Evolutionary conservation across 768 basidiomycete species (phyloP).

Genomic region (Pisolithus marmoratus): DNA sequence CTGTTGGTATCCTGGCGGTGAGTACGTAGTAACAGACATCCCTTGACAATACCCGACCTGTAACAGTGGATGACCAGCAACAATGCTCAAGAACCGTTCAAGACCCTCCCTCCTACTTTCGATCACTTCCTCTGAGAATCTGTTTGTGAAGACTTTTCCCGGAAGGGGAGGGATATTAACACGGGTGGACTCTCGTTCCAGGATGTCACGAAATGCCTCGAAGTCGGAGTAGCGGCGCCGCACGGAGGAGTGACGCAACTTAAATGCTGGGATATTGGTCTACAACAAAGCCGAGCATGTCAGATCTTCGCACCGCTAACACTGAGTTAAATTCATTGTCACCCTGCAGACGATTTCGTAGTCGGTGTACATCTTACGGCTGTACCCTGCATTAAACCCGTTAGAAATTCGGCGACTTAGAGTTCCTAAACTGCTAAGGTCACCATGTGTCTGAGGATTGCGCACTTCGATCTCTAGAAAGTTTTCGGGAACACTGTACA

Average conservation of each 20-base stretch:
- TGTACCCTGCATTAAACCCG: conserved; percentile 60
- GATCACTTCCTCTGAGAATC: conserved; percentile 97
- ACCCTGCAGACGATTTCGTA: conserved; percentile 99
- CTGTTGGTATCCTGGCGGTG: conserved; percentile 30
- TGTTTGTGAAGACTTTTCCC: conserved; percentile 96
- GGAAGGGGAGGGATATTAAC: conserved; percentile 98
- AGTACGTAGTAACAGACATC: neutral
- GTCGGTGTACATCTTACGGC: conserved; percentile 99
- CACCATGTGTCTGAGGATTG: conserved; percentile 96
- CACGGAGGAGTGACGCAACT: conserved; percentile 87
- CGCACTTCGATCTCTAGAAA: conserved; percentile 97
- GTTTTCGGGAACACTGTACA: conserved; percentile 96
- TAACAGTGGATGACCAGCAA: conserved; percentile 93
- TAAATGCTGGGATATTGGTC: conserved; percentile 99
- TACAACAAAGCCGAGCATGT: conserved; percentile 23
- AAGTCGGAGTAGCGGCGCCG: conserved; percentile 89
- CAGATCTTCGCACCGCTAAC: conserved; percentile 3
- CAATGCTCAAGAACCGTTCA: conserved; percentile 91
- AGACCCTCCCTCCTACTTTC: conserved; percentile 87
- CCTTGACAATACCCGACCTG: conserved; percentile 54
- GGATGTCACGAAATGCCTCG: conserved; percentile 95
- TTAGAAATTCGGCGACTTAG: neutral
- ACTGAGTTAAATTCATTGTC: conserved; percentile 11
- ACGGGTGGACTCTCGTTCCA: conserved; percentile 93
- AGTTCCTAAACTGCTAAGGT: neutral